These are phyloP conservation scores for Exophiala viscosa DNA, from an alignment of 2,329 filamentous ascomycete species.

Conservation along the genomic window DNA sequence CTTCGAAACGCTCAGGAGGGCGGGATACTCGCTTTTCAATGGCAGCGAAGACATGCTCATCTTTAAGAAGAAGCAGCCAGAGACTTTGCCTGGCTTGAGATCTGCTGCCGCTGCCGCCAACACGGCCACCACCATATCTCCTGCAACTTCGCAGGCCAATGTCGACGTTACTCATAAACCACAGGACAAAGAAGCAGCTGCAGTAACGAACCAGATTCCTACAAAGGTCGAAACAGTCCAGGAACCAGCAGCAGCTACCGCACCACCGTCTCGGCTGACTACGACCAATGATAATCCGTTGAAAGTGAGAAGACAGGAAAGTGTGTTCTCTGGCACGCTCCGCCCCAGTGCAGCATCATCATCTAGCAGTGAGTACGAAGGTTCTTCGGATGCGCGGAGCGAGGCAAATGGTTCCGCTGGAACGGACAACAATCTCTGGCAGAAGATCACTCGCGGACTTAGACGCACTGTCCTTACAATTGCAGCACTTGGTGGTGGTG, in stretches of 20 bases:
- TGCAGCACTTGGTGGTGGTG: slow-evolving; percentile 14
- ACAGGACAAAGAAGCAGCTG: slow-evolving; percentile 13
- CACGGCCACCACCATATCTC: background rate
- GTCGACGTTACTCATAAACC: background rate
- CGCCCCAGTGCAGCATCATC: slow-evolving; percentile 9
- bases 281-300: background rate
- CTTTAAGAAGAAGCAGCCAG: slow-evolving; percentile 19
- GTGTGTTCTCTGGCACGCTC: slow-evolving; percentile 27
- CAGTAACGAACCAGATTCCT: slow-evolving; percentile 24
- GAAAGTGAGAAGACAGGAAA: slow-evolving; percentile 24
- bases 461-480: slow-evolving; percentile 15
- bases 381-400: background rate
- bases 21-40: slow-evolving; percentile 43
- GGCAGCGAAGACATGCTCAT: slow-evolving; percentile 36
- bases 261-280: slow-evolving; percentile 9
- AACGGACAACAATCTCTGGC: slow-evolving; percentile 5
- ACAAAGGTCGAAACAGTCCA: slow-evolving; percentile 12
- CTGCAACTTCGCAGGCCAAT: background rate
- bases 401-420: background rate
- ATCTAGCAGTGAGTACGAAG: background rate
- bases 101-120: background rate
- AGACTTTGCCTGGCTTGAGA: background rate
- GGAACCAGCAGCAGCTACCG: slow-evolving; percentile 23
- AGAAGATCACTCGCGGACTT: slow-evolving; percentile 11
- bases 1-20: slow-evolving; percentile 36